Base-by-base conservation (phyloP, 345 rosid genomes). In the Eucalyptus leucophloia region DNA sequence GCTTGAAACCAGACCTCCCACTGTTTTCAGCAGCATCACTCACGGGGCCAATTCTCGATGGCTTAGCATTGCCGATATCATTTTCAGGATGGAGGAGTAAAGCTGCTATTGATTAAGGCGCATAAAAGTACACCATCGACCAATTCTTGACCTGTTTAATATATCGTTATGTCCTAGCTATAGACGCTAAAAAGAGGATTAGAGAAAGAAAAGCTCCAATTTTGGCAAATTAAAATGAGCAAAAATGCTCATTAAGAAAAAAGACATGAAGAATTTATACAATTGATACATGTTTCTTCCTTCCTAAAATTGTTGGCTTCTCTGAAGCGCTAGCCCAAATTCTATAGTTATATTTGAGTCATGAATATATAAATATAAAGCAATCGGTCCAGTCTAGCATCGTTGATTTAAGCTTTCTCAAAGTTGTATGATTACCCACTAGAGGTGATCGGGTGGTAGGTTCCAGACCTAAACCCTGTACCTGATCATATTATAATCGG, bases 51-150 rank as follows among this genome's bases (percentile, higher is more conserved):
- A 92, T 93, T 53, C 93, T 94, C 89, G 95, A 94, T 86, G 94
- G 95, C 53, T 90, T 94, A 49, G 93, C 95, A 4, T 93, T 93
- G 92, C 94, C 95, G 34, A 92, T 91, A 45, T 89, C 45, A 23
- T 37, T 77, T 77, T 77, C 92, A 12, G 92, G 93, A 34, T 92
- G 94, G 65, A 83, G 92, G 90, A 87, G 93, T 88, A 94, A 94
- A 92, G 92, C 95, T 34, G 95, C 95, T 54, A 93, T 92, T 49
- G 95, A 94, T 92, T 94, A 92, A 91, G 62, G 24, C 54, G 17
- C 45, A 37, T 37, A 37, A 77, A 37, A 77, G 28, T 77, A 37
- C 47, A 77, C 7, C 21, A 11, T 87, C 72, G 42, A 32, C 81
- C 81, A 32, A 34, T 69, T 69, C 81, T 34, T 34, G 81, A 69